Base-by-base conservation (phyloP, 208 protist genomes). In the Jaenimonas drosophilae region DNA sequence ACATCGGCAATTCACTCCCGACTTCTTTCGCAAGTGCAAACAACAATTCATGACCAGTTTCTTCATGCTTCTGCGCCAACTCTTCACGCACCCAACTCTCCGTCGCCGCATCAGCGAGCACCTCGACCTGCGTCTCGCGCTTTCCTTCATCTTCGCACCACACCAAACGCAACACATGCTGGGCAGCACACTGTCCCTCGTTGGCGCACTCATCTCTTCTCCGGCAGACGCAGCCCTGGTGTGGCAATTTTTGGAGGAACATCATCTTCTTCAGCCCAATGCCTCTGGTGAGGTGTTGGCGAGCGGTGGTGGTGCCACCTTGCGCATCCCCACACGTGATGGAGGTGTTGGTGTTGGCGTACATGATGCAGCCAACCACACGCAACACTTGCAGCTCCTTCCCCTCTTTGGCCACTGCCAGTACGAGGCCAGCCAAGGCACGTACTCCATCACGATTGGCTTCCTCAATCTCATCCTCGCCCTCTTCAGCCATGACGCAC, bases 381-480 rank as follows among this genome's bases (percentile, higher is more conserved):
- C n/a, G n/a, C n/a, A n/a, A n/a, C n/a, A n/a, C n/a, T n/a, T n/a
- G n/a, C 6, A 32, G 42, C n/a, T 32, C 21, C n/a, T 63, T 21
- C 86, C 77, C 2, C 48, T 92, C 17, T 45, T 88, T 1, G 78
- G 76, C 0, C 84, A 92, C 66, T 88, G 78, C 54, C 66, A 78
- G 51, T 85, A 75, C 43, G 84, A 92, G 53, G 52, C 54, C 39
- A 69, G 71, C 20, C 45, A 72, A 2, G 79, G 69, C 40, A 65
- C 50, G 12, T 92, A 84, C 54, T 58, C 67, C 55, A 87, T 92
- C 43, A 86, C 78, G 3, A 68, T 79, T 32, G 84, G 84, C 4
- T 82, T 88, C 47, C 64, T 92, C 5, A 59, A 82, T 64, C 65
- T 92, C 27, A 64, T 87, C 30, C 62, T 82, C 25, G 63, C 76